These are phyloP conservation scores for Moniliophthora roreri DNA, from an alignment of 1,284 basidiomycete genomes.

Conservation along the genomic window DNA sequence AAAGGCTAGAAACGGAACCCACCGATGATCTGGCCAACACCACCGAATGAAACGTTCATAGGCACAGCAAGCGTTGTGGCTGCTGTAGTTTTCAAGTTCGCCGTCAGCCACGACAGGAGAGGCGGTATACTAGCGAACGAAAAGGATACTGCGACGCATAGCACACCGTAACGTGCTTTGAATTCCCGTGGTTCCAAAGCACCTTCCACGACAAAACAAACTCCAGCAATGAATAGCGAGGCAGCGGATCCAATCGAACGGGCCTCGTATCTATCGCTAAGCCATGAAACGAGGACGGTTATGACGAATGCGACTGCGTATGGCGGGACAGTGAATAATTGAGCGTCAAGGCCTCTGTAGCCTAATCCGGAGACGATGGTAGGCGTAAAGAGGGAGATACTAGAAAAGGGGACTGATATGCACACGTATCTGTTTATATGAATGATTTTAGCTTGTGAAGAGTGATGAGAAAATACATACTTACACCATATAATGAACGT, in stretches of 20 bases:
- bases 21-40: conserved; percentile 32
- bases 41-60: conserved; percentile 35
- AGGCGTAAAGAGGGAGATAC: conserved; percentile 34
- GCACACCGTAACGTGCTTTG: conserved; percentile 31
- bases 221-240: conserved; percentile 26
- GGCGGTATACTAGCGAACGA: conserved; percentile 35
- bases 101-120: conserved; percentile 36
- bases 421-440: conserved; percentile 22
- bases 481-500: conserved; percentile 28
- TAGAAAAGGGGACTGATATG: conserved; percentile 32
- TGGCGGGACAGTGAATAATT: conserved; percentile 59
- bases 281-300: conserved; percentile 24
- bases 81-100: conserved; percentile 32
- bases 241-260: neutral
- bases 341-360: conserved; percentile 43
- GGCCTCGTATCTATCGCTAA: conserved; percentile 17
- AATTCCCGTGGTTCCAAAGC: conserved; percentile 11
- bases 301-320: conserved; percentile 40
- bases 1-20: neutral
- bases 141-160: conserved; percentile 34
- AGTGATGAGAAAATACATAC: neutral
- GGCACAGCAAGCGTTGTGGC: conserved; percentile 35
- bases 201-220: conserved; percentile 21
- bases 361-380: conserved; percentile 42
- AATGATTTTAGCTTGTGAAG: too few species aligned